phyloP scores from a whole-genome alignment of 2,329 filamentous ascomycete species.

The Rhinocladiella mackenziei region DNA sequence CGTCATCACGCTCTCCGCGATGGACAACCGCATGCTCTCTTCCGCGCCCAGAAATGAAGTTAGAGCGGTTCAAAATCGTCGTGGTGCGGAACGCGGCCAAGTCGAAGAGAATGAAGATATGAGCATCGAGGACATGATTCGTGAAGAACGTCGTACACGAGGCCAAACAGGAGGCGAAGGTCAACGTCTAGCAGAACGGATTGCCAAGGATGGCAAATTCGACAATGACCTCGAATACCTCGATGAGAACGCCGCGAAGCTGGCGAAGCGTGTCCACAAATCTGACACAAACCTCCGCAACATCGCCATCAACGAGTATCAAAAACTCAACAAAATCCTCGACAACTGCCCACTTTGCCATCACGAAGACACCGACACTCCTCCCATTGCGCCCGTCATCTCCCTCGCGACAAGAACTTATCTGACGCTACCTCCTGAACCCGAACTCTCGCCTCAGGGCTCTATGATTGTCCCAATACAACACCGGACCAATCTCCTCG shows the following conservation, averaged over 20 bases:
- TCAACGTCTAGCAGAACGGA: conserved; percentile 78
- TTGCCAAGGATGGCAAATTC: conserved; percentile 88
- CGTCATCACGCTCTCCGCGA: conserved; percentile 76
- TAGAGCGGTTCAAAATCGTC: conserved; percentile 70
- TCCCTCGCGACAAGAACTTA: conserved; percentile 82
- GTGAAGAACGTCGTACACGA: conserved; percentile 82
- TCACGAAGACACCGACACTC: conserved; percentile 75
- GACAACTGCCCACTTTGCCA: conserved; percentile 88
- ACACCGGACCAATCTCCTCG: conserved; percentile 84
- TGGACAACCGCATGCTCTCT: conserved; percentile 85
- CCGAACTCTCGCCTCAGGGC: conserved; percentile 76
- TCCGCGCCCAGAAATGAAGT: conserved; percentile 72
- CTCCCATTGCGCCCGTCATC: conserved; percentile 78
- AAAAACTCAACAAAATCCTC: conserved; percentile 80
- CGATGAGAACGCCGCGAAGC: conserved; percentile 89
- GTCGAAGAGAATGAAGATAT: conserved; percentile 94
- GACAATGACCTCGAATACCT: conserved; percentile 92
- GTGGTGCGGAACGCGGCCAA: conserved; percentile 76
- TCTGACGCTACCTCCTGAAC: conserved; percentile 82
- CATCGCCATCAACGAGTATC: conserved; percentile 79
- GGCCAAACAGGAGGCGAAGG: conserved; percentile 75
- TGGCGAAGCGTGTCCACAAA: conserved; percentile 82
- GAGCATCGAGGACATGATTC: conserved; percentile 93
- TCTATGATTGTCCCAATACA: conserved; percentile 85
- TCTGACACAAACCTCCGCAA: conserved; percentile 85